Percentiles rank a stretch among this genome's conserved stretches.
These are phyloP conservation scores for Plasmodium ovale DNA, from an alignment of 169 alveolate genomes.

Conservation along the genomic window DNA sequence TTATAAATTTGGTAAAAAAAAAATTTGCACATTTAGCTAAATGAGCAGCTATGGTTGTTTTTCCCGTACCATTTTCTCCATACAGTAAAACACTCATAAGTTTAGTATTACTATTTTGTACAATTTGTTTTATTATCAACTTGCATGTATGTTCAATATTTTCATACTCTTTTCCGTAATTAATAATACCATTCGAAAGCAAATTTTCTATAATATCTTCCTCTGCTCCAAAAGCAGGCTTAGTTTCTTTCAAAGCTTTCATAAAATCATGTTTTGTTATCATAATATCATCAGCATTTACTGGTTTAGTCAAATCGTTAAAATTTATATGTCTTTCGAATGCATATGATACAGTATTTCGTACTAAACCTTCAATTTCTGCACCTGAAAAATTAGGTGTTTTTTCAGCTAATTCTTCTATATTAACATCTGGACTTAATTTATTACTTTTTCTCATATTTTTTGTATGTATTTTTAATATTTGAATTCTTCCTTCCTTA, in stretches of 20 bases:
- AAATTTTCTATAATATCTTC: slow-evolving; percentile 81
- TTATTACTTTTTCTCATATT: slow-evolving; percentile 87
- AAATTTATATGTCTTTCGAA: slow-evolving; percentile 92
- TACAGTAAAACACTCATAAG: slow-evolving; percentile 94
- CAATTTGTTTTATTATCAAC: slow-evolving; percentile 83
- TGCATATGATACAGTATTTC: slow-evolving; percentile 96
- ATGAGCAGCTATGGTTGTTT: slow-evolving; percentile 98
- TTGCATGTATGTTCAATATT: slow-evolving; percentile 87
- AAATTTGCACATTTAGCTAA: slow-evolving; percentile 95
- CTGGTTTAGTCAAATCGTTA: slow-evolving; percentile 86
- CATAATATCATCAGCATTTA: slow-evolving; percentile 86
- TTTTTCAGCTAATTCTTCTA: slow-evolving; percentile 91
- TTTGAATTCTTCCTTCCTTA: slow-evolving; percentile 97
- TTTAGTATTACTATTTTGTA: slow-evolving; percentile 90
- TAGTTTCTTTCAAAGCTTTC: slow-evolving; percentile 95
- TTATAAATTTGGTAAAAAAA: slow-evolving; percentile 96
- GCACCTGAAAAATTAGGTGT: slow-evolving; percentile 99
- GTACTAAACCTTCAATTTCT: slow-evolving; percentile 97
- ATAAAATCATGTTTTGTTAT: slow-evolving; percentile 93
- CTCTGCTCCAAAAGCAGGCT: slow-evolving; percentile 97
- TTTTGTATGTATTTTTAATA: slow-evolving; percentile 98
- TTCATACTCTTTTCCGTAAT: slow-evolving; percentile 92
- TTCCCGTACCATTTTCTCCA: slow-evolving; percentile 97
- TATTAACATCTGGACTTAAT: slow-evolving; percentile 91
- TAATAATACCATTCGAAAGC: slow-evolving; percentile 92